phyloP scores from a whole-genome alignment of 148 eudicot species.

The Silene uniflora region DNA sequence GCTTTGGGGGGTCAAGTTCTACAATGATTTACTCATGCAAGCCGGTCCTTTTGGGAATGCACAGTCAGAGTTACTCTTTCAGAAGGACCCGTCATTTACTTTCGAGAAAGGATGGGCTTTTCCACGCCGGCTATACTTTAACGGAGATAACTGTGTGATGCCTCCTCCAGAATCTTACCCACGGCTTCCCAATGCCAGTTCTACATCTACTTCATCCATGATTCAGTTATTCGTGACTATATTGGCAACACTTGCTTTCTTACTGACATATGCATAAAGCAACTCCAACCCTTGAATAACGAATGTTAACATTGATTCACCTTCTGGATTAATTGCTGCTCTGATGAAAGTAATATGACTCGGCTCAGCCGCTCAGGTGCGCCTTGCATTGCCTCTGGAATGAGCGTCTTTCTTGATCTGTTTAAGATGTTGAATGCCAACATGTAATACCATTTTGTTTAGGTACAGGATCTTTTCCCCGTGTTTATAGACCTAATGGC shows the following conservation, averaged over 20 bases:
- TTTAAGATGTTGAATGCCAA: no score
- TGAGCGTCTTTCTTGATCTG: no score
- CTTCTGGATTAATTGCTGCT: slow-evolving; percentile 4
- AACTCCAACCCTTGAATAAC: no score
- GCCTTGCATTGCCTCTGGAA: no score
- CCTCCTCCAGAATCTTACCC: slow-evolving; percentile 66
- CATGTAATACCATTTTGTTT: slow-evolving; percentile 19
- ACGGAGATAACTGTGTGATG: slow-evolving; percentile 63
- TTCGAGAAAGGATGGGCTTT: slow-evolving; percentile 66
- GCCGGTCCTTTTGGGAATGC: slow-evolving; percentile 55
- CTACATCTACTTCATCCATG: slow-evolving; percentile 16
- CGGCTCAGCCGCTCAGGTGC: no score
- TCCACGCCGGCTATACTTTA: slow-evolving; percentile 52
- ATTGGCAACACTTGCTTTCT: slow-evolving; percentile 24
- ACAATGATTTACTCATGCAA: slow-evolving; percentile 50
- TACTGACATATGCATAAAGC: slow-evolving; percentile 22
- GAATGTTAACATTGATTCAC: slow-evolving; percentile 5
- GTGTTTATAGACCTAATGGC: slow-evolving; percentile 15
- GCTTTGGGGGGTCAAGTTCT: slow-evolving; percentile 51
- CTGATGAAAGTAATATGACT: no score
- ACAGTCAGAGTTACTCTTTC: slow-evolving; percentile 53
- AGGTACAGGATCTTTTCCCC: slow-evolving; percentile 29
- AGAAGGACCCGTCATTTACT: slow-evolving; percentile 54
- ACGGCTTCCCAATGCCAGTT: slow-evolving; percentile 43
- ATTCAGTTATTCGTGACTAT: slow-evolving; percentile 21